Percentiles rank a stretch among this genome's conserved stretches.
These are phyloP conservation scores for Phaeoacremonium minimum DNA, from an alignment of 2,329 filamentous ascomycete species.

Conservation along the genomic window DNA sequence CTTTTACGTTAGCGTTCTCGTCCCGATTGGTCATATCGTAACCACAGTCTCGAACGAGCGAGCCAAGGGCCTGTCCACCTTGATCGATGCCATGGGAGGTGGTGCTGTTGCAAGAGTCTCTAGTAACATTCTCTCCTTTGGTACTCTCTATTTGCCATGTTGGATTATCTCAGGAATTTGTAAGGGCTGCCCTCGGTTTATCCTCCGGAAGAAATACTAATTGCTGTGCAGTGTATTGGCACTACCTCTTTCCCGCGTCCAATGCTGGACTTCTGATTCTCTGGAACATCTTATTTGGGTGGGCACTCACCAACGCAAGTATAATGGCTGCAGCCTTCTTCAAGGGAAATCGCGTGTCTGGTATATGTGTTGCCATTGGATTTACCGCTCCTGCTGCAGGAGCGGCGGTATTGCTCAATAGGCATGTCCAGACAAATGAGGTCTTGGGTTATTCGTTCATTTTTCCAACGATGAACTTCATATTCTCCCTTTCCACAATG, in stretches of 20 bases:
- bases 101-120: conserved; percentile 16
- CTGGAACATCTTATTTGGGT: conserved; percentile 42
- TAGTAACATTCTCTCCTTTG: conserved; percentile 18
- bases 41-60: conserved; percentile 19
- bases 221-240: conserved; percentile 22
- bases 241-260: conserved; percentile 20
- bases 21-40: conserved; percentile 10
- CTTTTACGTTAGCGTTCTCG: conserved; percentile 14
- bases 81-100: conserved; percentile 41
- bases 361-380: conserved; percentile 9
- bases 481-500: conserved; percentile 22
- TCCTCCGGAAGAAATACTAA: too few relatives aligned
- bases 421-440: conserved; percentile 5
- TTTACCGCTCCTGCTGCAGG: conserved; percentile 9
- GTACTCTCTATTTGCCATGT: conserved; percentile 27
- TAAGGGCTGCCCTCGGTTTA: conserved; percentile 8
- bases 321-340: conserved; percentile 47
- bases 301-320: conserved; percentile 59
- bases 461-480: conserved; percentile 25
- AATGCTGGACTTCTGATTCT: conserved; percentile 25
- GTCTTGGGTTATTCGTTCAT: conserved; percentile 17
- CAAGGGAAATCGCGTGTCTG: conserved; percentile 11
- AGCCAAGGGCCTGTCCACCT: conserved; percentile 23
- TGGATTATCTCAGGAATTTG: conserved; percentile 29
- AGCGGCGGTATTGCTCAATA: conserved; percentile 8